Conservation (phyloP, 805 yeast genomes). For the Yueomyces sp. region DNA sequence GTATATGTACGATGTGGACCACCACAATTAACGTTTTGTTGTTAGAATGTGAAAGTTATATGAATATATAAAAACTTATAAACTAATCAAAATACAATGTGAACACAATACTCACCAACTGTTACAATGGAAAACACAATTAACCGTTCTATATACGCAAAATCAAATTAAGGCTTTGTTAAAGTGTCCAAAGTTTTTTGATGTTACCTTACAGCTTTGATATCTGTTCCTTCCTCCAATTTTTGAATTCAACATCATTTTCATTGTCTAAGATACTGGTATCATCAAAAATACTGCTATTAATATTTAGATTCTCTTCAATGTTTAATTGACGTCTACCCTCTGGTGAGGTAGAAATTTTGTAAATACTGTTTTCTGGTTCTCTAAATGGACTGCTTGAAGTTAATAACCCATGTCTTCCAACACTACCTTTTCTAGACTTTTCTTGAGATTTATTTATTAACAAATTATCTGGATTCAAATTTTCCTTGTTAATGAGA, state of each 20-base stretch:
- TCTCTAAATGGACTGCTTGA: conserved; percentile 18
- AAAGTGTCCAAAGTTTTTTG: neutral
- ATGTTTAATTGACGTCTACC: conserved; percentile 20
- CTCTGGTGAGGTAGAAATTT: conserved; percentile 20
- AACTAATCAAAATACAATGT: too few species aligned
- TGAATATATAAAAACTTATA: too few species aligned
- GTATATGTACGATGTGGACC: too few species aligned
- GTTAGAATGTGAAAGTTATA: too few species aligned
- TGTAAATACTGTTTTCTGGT: conserved; percentile 19
- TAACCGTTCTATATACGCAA: too few species aligned
- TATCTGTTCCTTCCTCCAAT: conserved; percentile 22
- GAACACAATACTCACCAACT: too few species aligned
- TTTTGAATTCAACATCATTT: conserved; percentile 15
- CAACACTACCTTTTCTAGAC: neutral
- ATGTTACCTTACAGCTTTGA: conserved; percentile 12
- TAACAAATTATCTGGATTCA: neutral
- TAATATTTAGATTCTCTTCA: conserved; percentile 4
- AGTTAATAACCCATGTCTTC: neutral
- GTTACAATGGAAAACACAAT: too few species aligned
- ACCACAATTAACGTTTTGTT: too few species aligned
- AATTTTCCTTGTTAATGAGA: neutral
- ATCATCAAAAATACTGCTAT: conserved; percentile 15
- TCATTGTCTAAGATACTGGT: conserved; percentile 21
- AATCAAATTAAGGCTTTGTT: neutral
- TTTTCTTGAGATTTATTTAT: neutral